Evolutionary conservation across 139 green algal genomes (phyloP), one percentile per base, ranked within the genome.

Genomic region (Coelastrella sp.): DNA sequence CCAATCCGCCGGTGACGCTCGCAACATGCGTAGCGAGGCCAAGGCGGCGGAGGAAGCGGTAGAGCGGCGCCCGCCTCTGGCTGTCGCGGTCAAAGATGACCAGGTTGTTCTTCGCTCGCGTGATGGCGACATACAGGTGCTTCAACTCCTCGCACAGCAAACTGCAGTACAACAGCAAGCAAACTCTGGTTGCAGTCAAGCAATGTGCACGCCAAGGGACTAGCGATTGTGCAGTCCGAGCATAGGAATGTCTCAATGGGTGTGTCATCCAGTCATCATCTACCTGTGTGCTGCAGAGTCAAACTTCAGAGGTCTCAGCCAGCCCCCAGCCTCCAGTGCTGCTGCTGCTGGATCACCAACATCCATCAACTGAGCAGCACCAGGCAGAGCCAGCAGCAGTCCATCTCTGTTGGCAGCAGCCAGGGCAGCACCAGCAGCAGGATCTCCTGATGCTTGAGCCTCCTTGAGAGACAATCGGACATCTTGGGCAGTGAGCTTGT

Each of bases 131-230:
- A n/a, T 62, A 60, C 45, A 96, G 88, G 73, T 94, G 89, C 77
- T 95, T 95, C 60, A 96, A 88, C 85, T 96, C 92, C 60, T 94
- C 90, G 72, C 88, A 95, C 43, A 96, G 92, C 66, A 74, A n/a
- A 35, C 66, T 74, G 66, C 34, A 48, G 50, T 9, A 57, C 11
- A n/a, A n/a, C n/a, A n/a, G n/a, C n/a, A n/a, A n/a, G n/a, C n/a
- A n/a, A n/a, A n/a, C n/a, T n/a, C n/a, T n/a, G n/a, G n/a, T n/a
- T n/a, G n/a, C n/a, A n/a, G n/a, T n/a, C n/a, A n/a, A n/a, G n/a
- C n/a, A n/a, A n/a, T n/a, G n/a, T n/a, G n/a, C n/a, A n/a, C n/a
- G n/a, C n/a, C n/a, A n/a, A n/a, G n/a, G n/a, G n/a, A n/a, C n/a
- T n/a, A n/a, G n/a, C n/a, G n/a, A n/a, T n/a, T n/a, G n/a, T n/a